Percentiles rank a stretch among this genome's conserved stretches.
phyloP scores from a whole-genome alignment of 768 basidiomycete species.

The Chlorophyllum brunneum region DNA sequence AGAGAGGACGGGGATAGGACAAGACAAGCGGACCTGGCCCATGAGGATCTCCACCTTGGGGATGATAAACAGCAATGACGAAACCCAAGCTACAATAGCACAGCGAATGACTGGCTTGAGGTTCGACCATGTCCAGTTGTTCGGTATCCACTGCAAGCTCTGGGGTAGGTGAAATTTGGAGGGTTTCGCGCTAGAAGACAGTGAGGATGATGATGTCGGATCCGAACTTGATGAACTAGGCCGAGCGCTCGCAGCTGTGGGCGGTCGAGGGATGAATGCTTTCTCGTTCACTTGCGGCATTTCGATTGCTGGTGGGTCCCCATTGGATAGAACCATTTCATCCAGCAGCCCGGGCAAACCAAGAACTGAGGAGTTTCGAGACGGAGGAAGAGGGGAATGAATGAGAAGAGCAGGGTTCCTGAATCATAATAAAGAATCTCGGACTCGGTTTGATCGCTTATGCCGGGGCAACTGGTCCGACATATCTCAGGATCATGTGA shows the following conservation, averaged over 20 bases:
- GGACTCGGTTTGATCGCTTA: neutral
- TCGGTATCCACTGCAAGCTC: constrained; percentile 46
- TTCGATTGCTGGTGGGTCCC: too few relatives aligned
- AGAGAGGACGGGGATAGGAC: neutral
- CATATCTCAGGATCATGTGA: constrained; percentile 4
- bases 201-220: neutral
- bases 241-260: neutral
- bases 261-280: too few relatives aligned
- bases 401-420: neutral
- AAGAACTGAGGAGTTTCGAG: neutral
- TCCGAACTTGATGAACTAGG: neutral
- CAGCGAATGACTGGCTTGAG: constrained; percentile 63
- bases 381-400: neutral
- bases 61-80: constrained; percentile 56
- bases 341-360: too few relatives aligned
- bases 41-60: constrained; percentile 41
- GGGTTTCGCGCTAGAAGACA: neutral
- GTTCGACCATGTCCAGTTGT: constrained; percentile 54
- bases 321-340: too few relatives aligned
- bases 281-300: too few relatives aligned
- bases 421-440: too few relatives aligned
- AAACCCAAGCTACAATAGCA: constrained; percentile 59
- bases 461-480: neutral
- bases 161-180: neutral
- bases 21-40: constrained; percentile 55